Conservation (phyloP, 495 filamentous ascomycete species). For the Tirmania nivea region DNA sequence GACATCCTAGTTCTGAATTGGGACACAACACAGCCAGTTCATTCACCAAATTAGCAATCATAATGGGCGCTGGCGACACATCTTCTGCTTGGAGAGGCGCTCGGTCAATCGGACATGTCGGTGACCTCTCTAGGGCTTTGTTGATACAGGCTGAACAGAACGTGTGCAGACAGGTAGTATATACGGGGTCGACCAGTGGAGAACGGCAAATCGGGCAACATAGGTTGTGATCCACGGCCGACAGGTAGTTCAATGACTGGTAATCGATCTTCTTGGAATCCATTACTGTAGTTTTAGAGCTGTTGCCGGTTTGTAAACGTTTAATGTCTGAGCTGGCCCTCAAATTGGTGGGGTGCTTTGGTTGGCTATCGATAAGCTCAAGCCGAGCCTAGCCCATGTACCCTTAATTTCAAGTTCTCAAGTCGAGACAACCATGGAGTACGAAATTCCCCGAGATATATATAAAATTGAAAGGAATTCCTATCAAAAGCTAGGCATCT, state of each 20-base stretch:
- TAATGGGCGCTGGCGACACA: conserved; percentile 14
- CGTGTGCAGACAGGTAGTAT: conserved; percentile 41
- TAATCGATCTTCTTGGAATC: conserved; percentile 27
- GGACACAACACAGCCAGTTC: conserved; percentile 46
- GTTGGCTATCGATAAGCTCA: too few relatives aligned
- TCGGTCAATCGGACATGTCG: conserved; percentile 21
- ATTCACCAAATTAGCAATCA: conserved; percentile 31
- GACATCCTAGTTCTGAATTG: conserved; percentile 32
- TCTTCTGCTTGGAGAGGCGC: conserved; percentile 11
- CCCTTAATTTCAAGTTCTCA: too few relatives aligned
- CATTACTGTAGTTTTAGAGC: neutral
- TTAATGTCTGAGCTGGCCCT: too few relatives aligned
- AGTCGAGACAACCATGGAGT: too few relatives aligned
- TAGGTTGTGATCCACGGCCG: conserved; percentile 38
- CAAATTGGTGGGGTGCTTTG: too few relatives aligned
- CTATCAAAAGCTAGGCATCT: too few relatives aligned
- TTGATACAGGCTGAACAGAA: conserved; percentile 44
- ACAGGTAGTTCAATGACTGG: conserved; percentile 38
- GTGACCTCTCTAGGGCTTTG: conserved; percentile 27
- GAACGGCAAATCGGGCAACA: conserved; percentile 53
- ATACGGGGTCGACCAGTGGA: conserved; percentile 39
- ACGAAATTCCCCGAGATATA: too few relatives aligned
- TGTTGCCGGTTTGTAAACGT: too few relatives aligned
- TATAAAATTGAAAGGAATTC: too few relatives aligned
- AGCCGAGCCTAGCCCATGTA: too few relatives aligned